Conservation (phyloP, 78 protist genomes). For the Carpediemonas membranifera region DNA sequence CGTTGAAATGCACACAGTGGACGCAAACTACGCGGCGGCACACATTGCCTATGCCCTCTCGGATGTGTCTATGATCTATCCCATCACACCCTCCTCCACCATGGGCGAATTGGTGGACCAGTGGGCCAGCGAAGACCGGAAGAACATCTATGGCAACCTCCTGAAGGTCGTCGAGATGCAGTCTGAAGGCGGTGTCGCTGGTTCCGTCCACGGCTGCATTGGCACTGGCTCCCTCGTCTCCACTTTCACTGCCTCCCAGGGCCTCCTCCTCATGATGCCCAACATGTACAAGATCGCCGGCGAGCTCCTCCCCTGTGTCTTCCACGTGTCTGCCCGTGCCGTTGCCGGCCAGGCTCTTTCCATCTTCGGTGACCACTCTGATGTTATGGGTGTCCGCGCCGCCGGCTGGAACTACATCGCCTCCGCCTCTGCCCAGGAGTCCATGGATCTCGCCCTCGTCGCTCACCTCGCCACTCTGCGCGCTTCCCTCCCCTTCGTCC, state of each 20-base stretch:
- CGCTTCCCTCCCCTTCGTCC: slow-evolving; percentile 46
- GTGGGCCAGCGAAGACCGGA: slow-evolving; percentile 21
- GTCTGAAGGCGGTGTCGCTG: too few species aligned
- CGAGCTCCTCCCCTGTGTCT: slow-evolving; percentile 51
- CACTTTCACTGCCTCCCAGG: slow-evolving; percentile 59
- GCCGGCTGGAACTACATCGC: slow-evolving; percentile 42
- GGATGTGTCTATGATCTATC: slow-evolving; percentile 44
- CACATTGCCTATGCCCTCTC: slow-evolving; percentile 44
- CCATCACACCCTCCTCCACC: slow-evolving; percentile 55
- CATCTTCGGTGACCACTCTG: slow-evolving; percentile 62
- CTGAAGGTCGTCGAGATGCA: slow-evolving; percentile 19
- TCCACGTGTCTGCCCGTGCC: slow-evolving; percentile 59
- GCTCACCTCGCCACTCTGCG: slow-evolving; percentile 47
- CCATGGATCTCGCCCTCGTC: too few species aligned
- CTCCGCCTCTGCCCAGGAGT: slow-evolving; percentile 39
- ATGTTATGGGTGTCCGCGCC: slow-evolving; percentile 50
- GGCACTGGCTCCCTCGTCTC: slow-evolving; percentile 37
- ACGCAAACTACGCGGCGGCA: slow-evolving; percentile 47
- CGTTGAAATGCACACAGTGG: background rate
- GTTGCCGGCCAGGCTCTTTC: slow-evolving; percentile 52
- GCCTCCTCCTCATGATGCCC: too few species aligned
- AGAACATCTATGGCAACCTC: too few species aligned
- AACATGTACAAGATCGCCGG: too few species aligned
- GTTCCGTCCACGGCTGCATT: slow-evolving; percentile 44
- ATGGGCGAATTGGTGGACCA: slow-evolving; percentile 47